phyloP scores from a whole-genome alignment of 2,329 filamentous ascomycete species.

The Alternaria arborescens region DNA sequence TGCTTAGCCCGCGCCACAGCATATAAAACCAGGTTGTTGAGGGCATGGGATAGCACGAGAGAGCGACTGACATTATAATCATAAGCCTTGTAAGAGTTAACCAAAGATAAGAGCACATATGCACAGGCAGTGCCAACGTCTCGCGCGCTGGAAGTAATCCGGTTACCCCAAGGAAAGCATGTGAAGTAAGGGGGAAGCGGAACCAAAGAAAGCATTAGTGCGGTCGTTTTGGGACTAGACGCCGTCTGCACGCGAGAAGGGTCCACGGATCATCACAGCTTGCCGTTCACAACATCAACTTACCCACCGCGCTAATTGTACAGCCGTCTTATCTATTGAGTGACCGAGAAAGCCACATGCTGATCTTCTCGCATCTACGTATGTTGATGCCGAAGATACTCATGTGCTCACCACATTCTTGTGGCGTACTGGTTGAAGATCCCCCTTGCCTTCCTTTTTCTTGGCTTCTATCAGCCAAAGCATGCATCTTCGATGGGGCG shows the following conservation, averaged over 20 bases:
- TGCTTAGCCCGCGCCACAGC: background rate
- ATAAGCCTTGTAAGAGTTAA: background rate
- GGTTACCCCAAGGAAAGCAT: conserved; percentile 1
- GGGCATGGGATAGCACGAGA: background rate
- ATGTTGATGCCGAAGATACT: background rate
- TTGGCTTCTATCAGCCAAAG: conserved; percentile 7
- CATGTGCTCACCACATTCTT: background rate
- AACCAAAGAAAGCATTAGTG: conserved; percentile 8
- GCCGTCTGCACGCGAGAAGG: background rate
- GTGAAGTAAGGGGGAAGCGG: background rate
- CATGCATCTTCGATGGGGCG: conserved; percentile 3
- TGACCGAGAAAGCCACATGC: background rate
- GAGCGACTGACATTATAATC: background rate
- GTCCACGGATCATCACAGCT: conserved; percentile 2
- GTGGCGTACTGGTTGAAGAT: background rate
- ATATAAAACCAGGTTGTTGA: background rate
- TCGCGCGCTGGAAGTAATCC: conserved; percentile 5
- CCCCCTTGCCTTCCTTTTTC: conserved; percentile 15
- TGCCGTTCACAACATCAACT: conserved; percentile 6
- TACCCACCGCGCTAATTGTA: background rate
- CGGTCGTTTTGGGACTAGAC: background rate
- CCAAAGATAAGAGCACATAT: conserved; percentile 4
- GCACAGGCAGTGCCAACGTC: background rate
- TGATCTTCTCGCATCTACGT: background rate
- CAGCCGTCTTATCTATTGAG: background rate